Evolutionary conservation across 352 stramenopile genomes (phyloP), one percentile per base, ranked within the genome.

Genomic region (Pythium aristosporum): DNA sequence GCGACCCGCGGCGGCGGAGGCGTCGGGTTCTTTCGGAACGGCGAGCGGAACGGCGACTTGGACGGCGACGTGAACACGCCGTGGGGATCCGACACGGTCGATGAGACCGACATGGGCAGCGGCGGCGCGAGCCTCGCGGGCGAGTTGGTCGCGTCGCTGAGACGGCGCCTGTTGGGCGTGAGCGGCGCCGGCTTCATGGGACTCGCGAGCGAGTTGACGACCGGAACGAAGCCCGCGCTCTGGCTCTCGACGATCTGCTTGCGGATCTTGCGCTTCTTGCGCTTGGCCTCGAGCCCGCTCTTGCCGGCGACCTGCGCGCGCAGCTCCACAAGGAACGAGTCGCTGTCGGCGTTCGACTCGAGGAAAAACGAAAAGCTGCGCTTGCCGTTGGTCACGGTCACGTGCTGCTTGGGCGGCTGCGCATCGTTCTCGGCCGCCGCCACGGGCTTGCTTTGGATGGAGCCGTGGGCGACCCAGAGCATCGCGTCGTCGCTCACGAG

Each of bases 191-290:
- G 34, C 41, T 53, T 44, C 61, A 75, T 36, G 71, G 82, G 83
- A 30, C 80, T 88, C 63, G 80, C 84, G 18, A 92, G 68, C 28
- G 72, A 85, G 63, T 90, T 91, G 30, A 88, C 72, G 13, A 87
- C 70, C 18, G 85, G 84, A 18, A 85, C 77, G 43, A 92, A 92
- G 47, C 83, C 82, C n/a, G 70, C 76, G 64, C 64, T 71, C 50
- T 88, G 73, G 42, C 52, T 83, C 34, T 72, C 61, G 9, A 23
- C 67, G 16, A 94, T 57, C 50, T 89, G 71, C 34, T 86, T 85
- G 36, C 83, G 80, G 63, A 94, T 89, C 74, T 94, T 92, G 48
- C 84, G 80, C 71, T 88, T 91, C 68, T 90, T 92, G 48, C 76
- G 78, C 50, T 75, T 78, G 30, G 87, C 64, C 39, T 88, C 79